Evolutionary conservation across 1,284 basidiomycete species (phyloP).

Genomic region (Malassezia yamatoensis): DNA sequence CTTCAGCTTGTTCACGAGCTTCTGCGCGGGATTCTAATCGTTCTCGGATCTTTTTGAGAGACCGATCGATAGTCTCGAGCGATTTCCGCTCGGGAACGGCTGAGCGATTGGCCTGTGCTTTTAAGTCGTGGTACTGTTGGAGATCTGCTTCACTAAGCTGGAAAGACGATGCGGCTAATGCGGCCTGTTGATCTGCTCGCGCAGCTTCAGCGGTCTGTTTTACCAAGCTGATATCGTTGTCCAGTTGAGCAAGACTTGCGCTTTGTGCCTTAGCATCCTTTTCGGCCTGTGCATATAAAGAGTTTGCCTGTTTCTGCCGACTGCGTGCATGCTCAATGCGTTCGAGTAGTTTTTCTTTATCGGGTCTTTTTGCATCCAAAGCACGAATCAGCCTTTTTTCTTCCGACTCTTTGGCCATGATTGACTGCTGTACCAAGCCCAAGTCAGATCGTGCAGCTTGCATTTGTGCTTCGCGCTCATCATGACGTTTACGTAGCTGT

Average conservation of each 20-base stretch:
- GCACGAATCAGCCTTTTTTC: conserved; percentile 25
- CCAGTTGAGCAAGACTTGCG: conserved; percentile 57
- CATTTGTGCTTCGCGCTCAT: conserved; percentile 70
- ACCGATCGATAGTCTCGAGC: conserved; percentile 68
- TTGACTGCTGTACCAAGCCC: conserved; percentile 27
- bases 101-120: conserved; percentile 60
- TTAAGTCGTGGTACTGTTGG: conserved; percentile 63
- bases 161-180: conserved; percentile 61
- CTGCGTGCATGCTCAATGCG: conserved; percentile 74
- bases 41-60: conserved; percentile 65
- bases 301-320: conserved; percentile 63
- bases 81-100: conserved; percentile 79
- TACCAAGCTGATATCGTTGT: conserved; percentile 64
- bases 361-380: conserved; percentile 27
- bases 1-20: conserved; percentile 59
- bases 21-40: conserved; percentile 54
- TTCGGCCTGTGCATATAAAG: conserved; percentile 58
- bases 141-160: conserved; percentile 72
- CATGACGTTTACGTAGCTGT: conserved; percentile 67
- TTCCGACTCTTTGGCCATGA: conserved; percentile 24
- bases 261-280: conserved; percentile 63
- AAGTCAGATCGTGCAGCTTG: conserved; percentile 30
- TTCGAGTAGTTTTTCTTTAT: conserved; percentile 57
- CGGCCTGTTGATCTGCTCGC: conserved; percentile 64
- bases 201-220: conserved; percentile 30